Base-by-base conservation (phyloP, 2,329 filamentous ascomycete species). In the Hysterium pulicare region DNA sequence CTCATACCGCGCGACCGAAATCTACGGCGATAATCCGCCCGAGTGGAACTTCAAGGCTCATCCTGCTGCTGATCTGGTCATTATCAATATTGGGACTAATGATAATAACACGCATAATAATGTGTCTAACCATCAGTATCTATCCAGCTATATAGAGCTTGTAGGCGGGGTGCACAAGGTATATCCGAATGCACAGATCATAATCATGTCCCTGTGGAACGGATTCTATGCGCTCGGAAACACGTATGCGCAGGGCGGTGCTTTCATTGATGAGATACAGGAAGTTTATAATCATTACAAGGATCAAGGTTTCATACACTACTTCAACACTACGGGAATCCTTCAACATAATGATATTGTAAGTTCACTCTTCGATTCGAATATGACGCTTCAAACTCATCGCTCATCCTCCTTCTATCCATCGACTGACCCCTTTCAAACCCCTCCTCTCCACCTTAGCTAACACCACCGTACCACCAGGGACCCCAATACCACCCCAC, bases 281-380 rank as follows among this genome's bases (percentile, higher is more conserved):
- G 54, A 69, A 6, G 73, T 81, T 19, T 72, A 75, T 42, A 55
- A 76, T 35, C 72, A 76, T 52, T 82, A 78, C 67, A 75, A 57
- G 35, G 54, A 60, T 13, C 53, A 71, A 43, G 70, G 71, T 0
- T 82, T 79, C 40, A 76, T 83, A 22, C 74, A 81, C 53, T 79
- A 80, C 50, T 83, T 83, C 64, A 78, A 81, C 52, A 81, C 76
- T 0, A 77, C 72, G 8, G 79, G 79, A 1, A 77, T 83, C 33
- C 55, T 83, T 50, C 76, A 82, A 50, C 77, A 83, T 53, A 82
- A 82, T 48, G 79, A 82, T 53, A 78, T 81, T 45, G 52, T 44
- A 37, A 33, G 41, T 30, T 32, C 10, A 16, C 31, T 15, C 15
- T 33, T n/a, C 15, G 7, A 8, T 33, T 33, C n/a, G n/a, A n/a